phyloP scores from a whole-genome alignment of 2,329 filamentous ascomycete species.

The Diaporthe australafricana region DNA sequence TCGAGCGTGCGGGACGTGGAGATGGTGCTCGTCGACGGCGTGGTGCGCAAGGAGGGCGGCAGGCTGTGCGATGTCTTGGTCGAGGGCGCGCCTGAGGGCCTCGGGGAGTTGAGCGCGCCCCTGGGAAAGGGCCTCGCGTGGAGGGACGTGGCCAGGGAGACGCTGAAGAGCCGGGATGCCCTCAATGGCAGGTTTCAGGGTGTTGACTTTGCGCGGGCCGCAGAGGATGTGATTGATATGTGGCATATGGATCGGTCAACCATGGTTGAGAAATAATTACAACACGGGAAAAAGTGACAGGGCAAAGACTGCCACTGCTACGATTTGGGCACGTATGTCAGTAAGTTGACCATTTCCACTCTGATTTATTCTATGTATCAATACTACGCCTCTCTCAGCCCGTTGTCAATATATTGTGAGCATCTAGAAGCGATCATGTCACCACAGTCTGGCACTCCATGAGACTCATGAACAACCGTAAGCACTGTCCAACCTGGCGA shows the following conservation, averaged over 20 bases:
- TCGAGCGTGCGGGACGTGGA: constrained; percentile 54
- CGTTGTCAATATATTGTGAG: neutral
- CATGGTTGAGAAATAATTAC: constrained; percentile 30
- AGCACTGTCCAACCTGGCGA: neutral
- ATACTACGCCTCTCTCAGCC: neutral
- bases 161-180: constrained; percentile 22
- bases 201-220: constrained; percentile 12
- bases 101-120: neutral
- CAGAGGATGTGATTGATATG: constrained; percentile 23
- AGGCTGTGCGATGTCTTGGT: constrained; percentile 38
- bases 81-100: neutral
- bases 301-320: neutral
- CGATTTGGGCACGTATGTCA: neutral
- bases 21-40: constrained; percentile 55
- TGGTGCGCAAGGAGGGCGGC: constrained; percentile 51
- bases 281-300: neutral
- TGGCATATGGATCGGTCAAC: constrained; percentile 26
- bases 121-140: constrained; percentile 8
- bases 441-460: too few species aligned
- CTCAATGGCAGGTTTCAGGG: constrained; percentile 1
- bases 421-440: neutral
- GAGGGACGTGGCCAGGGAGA: constrained; percentile 21
- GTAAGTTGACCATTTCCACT: neutral
- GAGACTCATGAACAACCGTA: neutral
- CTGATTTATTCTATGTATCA: neutral